Evolutionary conservation across 495 filamentous ascomycete genomes (phyloP).

Genomic region (Cercophora samala): DNA sequence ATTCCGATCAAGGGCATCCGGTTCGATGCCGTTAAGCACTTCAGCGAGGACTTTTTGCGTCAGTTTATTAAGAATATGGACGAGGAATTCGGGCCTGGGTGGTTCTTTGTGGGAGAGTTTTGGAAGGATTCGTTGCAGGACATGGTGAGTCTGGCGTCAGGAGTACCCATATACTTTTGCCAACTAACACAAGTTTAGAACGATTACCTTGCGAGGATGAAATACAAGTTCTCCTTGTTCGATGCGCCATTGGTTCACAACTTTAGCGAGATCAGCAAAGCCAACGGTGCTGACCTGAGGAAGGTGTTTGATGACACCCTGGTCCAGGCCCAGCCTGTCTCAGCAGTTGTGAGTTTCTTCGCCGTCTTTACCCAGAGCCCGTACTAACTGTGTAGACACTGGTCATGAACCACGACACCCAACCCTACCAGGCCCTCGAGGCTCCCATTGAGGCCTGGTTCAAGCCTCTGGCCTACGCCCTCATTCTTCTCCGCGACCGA

Average conservation of each 20-base stretch:
- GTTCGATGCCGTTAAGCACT: constrained; percentile 74
- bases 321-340: constrained; percentile 53
- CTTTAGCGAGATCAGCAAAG: constrained; percentile 55
- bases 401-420: constrained; percentile 57
- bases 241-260: constrained; percentile 66
- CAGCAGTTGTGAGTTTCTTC: constrained; percentile 54
- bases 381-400: constrained; percentile 29
- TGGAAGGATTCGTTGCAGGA: constrained; percentile 57
- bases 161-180: too few relatives aligned
- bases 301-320: constrained; percentile 59
- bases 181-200: constrained; percentile 8
- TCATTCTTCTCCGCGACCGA: constrained; percentile 62
- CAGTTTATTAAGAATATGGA: constrained; percentile 57
- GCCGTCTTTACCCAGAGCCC: constrained; percentile 8
- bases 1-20: constrained; percentile 63
- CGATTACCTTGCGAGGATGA: constrained; percentile 56
- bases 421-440: constrained; percentile 59
- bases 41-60: constrained; percentile 59
- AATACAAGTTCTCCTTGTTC: constrained; percentile 58
- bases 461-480: constrained; percentile 57
- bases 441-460: constrained; percentile 54
- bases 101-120: constrained; percentile 69
- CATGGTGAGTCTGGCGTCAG: constrained; percentile 47
- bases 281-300: constrained; percentile 54
- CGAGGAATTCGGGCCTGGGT: constrained; percentile 47